Evolutionary conservation across 192 early-diverging fungal genomes (phyloP).

Genomic region (Umbelopsis ramanniana): DNA sequence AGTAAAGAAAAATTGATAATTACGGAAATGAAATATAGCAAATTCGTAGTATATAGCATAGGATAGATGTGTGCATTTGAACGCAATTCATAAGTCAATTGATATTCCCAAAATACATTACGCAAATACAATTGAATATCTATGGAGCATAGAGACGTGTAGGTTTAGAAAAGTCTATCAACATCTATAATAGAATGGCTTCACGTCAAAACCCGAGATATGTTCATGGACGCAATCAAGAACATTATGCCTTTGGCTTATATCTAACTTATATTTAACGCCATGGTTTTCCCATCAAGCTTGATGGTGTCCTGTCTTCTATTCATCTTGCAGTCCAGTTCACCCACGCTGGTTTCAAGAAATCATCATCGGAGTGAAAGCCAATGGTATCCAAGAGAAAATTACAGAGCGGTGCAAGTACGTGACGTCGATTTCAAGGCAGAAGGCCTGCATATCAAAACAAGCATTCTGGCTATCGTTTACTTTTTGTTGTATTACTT

Average conservation of each 20-base stretch:
- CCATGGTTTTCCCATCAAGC: no score
- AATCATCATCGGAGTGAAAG: no score
- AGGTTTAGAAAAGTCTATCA: no score
- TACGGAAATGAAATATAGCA: not conserved
- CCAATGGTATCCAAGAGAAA: not conserved
- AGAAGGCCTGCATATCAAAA: constrained; percentile 19
- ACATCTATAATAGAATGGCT: no score
- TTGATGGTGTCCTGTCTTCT: no score
- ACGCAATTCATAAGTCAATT: not conserved
- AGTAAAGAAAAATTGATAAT: not conserved
- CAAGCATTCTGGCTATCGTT: not conserved
- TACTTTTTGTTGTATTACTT: constrained; percentile 14
- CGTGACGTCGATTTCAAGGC: not conserved
- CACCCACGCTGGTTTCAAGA: no score
- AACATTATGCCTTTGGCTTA: no score
- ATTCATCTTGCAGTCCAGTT: no score
- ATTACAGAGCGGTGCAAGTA: not conserved
- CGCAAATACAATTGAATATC: not conserved
- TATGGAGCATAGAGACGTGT: not conserved
- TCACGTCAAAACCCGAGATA: no score
- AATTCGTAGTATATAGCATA: not conserved
- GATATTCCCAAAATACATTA: not conserved
- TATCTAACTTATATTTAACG: no score
- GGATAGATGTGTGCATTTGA: not conserved
- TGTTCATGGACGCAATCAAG: no score